Evolutionary conservation across 2,329 filamentous ascomycete genomes (phyloP), one percentile per base, ranked within the genome.

Genomic region (Ophiostoma triangulosporum): DNA sequence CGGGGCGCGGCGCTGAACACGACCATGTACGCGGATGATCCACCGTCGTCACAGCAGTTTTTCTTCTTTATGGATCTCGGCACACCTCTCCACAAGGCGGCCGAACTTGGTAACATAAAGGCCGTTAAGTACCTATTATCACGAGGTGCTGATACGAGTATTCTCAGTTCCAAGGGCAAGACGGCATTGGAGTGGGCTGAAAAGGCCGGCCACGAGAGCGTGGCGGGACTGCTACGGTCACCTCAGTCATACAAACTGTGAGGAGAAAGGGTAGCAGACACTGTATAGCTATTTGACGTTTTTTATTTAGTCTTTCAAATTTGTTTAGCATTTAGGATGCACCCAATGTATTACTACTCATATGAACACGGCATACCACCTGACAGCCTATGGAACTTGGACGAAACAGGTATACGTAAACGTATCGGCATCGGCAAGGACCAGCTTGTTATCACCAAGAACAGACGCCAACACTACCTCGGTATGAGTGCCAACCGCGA

Each of bases 221-320:
- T 49, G 26, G 45, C 15, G 11, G 33, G 33, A 26, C 40, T 49
- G 24, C 14, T 54, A 81, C 79, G 48, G 17, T 48, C 51, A 33
- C 26, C 31, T 20, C 38, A 53, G 15, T n/a, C n/a, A n/a, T 36
- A 36, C 17, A 36, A 36, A 8, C 6, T 36, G 33, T 36, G 29
- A 31, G 29, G 29, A 31, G 29, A 6, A 31, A 31, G 11, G 29
- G 29, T n/a, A n/a, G 29, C 6, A 31, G 29, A 31, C 29, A 31
- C 6, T 11, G 29, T n/a, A n/a, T n/a, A n/a, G n/a, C n/a, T n/a
- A n/a, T n/a, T n/a, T n/a, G n/a, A n/a, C n/a, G n/a, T n/a, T n/a
- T n/a, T n/a, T n/a, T n/a, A n/a, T n/a, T n/a, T n/a, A n/a, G n/a
- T n/a, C n/a, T n/a, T n/a, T 11, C 6, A 6, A 6, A 31, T 31